Evolutionary conservation across 495 filamentous ascomycete genomes (phyloP).

Genomic region (Chaetomium cochliodes): DNA sequence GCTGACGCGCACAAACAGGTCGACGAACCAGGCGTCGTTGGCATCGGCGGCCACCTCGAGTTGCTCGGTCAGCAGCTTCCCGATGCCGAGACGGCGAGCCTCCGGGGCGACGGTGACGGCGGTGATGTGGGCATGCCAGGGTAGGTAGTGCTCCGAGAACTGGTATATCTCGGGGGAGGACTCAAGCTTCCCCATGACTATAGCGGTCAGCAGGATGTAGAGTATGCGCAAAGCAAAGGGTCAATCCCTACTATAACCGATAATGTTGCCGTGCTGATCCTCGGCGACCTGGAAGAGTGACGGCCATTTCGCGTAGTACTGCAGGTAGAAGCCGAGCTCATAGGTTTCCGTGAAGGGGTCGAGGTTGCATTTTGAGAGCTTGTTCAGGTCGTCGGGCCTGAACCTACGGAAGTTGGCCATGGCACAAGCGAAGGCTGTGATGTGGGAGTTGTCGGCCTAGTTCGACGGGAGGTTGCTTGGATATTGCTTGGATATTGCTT

Average conservation of each 20-base stretch:
- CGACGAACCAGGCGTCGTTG: conserved; percentile 88
- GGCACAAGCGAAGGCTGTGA: neutral
- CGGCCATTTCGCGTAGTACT: conserved; percentile 93
- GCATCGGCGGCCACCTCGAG: conserved; percentile 79
- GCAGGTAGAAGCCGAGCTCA: conserved; percentile 89
- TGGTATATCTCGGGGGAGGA: conserved; percentile 70
- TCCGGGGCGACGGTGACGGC: conserved; percentile 88
- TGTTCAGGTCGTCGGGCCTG: conserved; percentile 47
- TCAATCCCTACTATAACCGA: conserved; percentile 78
- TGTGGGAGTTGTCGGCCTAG: neutral
- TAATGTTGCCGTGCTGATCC: conserved; percentile 74
- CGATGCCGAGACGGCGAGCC: conserved; percentile 81
- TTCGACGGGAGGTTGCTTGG: neutral
- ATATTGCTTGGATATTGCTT: too few species aligned
- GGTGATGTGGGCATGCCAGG: conserved; percentile 98
- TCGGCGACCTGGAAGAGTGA: conserved; percentile 86
- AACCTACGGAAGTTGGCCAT: conserved; percentile 53
- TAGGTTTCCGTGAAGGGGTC: conserved; percentile 96
- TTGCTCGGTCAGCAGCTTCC: conserved; percentile 70
- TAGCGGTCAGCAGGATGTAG: neutral
- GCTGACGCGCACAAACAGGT: conserved; percentile 85
- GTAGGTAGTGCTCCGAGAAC: conserved; percentile 80
- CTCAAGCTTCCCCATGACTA: conserved; percentile 96
- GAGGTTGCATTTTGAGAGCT: conserved; percentile 81
- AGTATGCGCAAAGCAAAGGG: neutral